phyloP scores from a whole-genome alignment of 305 asterid genomes.

The Fraxinus dipetala region DNA sequence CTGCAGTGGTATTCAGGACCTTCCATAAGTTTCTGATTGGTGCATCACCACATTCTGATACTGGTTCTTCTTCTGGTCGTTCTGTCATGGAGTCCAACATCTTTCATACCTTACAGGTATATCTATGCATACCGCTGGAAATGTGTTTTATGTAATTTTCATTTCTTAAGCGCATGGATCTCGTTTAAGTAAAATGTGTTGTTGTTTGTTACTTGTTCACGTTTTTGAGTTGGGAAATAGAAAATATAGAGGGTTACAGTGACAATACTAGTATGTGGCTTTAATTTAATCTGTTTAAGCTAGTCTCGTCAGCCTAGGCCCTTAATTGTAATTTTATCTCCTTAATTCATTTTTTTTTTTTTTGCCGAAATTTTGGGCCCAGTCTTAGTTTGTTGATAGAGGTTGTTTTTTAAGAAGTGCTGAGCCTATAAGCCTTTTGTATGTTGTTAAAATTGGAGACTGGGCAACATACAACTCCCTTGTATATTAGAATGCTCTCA shows the following conservation, averaged over 20 bases:
- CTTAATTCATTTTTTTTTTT: too few relatives aligned
- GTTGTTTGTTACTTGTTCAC: not conserved
- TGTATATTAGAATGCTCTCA: not conserved
- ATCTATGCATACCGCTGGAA: not conserved
- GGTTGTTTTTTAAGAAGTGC: not conserved
- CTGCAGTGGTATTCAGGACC: conserved; percentile 80
- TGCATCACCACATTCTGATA: conserved; percentile 57
- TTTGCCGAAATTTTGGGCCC: not conserved
- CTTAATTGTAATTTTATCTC: not conserved
- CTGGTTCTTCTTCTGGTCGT: conserved; percentile 35
- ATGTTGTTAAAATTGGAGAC: not conserved
- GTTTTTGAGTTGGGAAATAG: not conserved
- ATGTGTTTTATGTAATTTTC: conserved; percentile 15
- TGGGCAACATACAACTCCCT: not conserved
- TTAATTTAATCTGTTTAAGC: not conserved
- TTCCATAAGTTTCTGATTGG: conserved; percentile 77
- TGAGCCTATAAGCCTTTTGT: not conserved
- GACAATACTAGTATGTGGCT: not conserved
- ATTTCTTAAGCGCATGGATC: conserved; percentile 10
- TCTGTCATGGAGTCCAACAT: conserved; percentile 45
- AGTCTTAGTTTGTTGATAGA: not conserved
- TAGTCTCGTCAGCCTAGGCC: not conserved
- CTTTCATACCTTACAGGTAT: conserved; percentile 66
- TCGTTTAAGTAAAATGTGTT: conserved; percentile 1
- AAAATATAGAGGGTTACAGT: not conserved